Evolutionary conservation across 805 yeast genomes (phyloP), one percentile per base, ranked within the genome.

Genomic region (Lipomyces japonicus): DNA sequence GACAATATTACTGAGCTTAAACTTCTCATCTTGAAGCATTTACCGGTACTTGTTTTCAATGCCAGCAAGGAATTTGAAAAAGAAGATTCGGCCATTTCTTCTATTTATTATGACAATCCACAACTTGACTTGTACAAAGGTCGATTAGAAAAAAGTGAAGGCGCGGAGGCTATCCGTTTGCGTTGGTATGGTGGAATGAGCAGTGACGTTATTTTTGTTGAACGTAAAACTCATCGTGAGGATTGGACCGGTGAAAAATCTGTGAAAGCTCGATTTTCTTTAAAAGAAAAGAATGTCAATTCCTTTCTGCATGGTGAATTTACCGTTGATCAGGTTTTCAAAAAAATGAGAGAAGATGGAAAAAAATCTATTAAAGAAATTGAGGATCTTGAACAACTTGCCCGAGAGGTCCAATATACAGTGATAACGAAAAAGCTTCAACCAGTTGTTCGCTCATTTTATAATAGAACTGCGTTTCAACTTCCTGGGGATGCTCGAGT

Each of bases 191-290:
- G 99, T 66, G 96, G 96, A 48, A 93, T 93, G 98, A 76, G 78
- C 47, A 77, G 90, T 1, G 96, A 91, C 61, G 86, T 86, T 37
- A 86, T 91, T 48, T 93, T 93, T 58, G 95, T 91, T 42, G 99
- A 93, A 71, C 80, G 98, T 69, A 93, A 93, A 69, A 93, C 99
- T 4, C 98, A 93, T 67, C 80, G 98, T 69, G 98, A 93, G 70
- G 99, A 93, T 73, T 91, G 98, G 98, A 93, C 99, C 2, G 99
- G 99, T 61, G 98, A 93, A 69, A 91, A 91, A 71, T 87, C 96
- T n/a, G 98, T 93, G 58, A 93, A 93, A 71, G 97, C 97, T 3
- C 79, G 98, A 68, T 93, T 93, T 70, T 82, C 91, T 19, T 71
- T 93, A 59, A 93, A 90, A 68, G 98, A 93, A 68, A 87, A 84